Evolutionary conservation across 192 early-diverging fungal genomes (phyloP).

Genomic region (Coemansia sp.): DNA sequence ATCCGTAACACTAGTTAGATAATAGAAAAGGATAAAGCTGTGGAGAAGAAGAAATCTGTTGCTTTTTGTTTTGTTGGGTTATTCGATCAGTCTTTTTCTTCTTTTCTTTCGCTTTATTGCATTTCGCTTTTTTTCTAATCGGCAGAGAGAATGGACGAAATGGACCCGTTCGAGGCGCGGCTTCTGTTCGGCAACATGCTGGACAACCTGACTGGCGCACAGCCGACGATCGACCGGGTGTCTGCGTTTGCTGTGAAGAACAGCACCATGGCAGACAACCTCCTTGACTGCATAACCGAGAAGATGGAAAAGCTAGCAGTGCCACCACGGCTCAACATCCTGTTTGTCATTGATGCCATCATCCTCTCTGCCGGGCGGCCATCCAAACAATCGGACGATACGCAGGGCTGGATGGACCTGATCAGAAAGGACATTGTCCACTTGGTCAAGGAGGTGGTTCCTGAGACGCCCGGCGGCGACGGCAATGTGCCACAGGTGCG

Average conservation of each 20-base stretch:
- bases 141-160: conserved; percentile 37
- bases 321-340: conserved; percentile 50
- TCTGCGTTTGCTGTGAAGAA: conserved; percentile 48
- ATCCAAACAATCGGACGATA: background rate
- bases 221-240: conserved; percentile 48
- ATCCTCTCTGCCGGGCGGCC: conserved; percentile 10
- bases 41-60: background rate
- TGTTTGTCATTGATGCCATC: conserved; percentile 54
- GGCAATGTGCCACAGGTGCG: conserved; percentile 42
- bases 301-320: conserved; percentile 44
- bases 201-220: conserved; percentile 47
- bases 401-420: conserved; percentile 33
- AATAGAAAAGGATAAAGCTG: background rate
- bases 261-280: conserved; percentile 37
- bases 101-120: background rate
- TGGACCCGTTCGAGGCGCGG: conserved; percentile 55
- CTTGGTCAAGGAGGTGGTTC: conserved; percentile 36
- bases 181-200: conserved; percentile 56
- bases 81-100: too few relatives aligned
- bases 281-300: conserved; percentile 54
- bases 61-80: too few relatives aligned
- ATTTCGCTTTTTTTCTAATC: too few relatives aligned
- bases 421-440: conserved; percentile 30
- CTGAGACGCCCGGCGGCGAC: conserved; percentile 42
- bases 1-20: background rate